phyloP scores from a whole-genome alignment of 1,284 basidiomycete genomes.

The Marasmius oreades region DNA sequence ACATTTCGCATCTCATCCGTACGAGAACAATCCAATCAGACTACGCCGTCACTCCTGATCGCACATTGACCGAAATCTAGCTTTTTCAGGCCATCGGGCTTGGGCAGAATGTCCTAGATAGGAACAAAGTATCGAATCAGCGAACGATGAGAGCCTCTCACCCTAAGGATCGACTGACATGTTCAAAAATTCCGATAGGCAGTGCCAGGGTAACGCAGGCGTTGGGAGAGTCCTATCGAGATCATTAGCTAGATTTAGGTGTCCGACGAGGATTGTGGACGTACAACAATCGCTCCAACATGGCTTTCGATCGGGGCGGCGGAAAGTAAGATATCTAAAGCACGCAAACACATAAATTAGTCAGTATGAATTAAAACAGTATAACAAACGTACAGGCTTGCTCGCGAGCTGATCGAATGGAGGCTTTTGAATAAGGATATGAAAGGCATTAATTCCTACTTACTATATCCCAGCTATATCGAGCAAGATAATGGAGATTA shows the following conservation, averaged over 20 bases:
- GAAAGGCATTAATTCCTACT: constrained; percentile 22
- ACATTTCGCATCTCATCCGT: background rate
- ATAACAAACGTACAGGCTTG: constrained; percentile 54
- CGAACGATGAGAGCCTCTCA: background rate
- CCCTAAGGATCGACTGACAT: constrained; percentile 38
- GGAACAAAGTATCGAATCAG: background rate
- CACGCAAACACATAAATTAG: constrained; percentile 6
- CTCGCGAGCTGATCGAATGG: constrained; percentile 50
- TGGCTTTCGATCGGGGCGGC: constrained; percentile 78
- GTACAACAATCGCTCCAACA: constrained; percentile 68
- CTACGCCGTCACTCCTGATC: constrained; percentile 59
- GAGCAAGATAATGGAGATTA: constrained; percentile 3
- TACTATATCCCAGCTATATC: constrained; percentile 60
- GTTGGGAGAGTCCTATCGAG: constrained; percentile 64
- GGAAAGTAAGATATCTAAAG: constrained; percentile 66
- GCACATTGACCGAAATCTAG: constrained; percentile 63
- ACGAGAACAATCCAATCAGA: constrained; percentile 23
- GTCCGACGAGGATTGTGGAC: constrained; percentile 18
- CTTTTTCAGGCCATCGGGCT: constrained; percentile 54
- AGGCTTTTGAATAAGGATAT: background rate
- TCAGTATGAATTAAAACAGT: background rate
- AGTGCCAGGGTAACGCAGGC: constrained; percentile 73
- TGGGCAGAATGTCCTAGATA: constrained; percentile 61
- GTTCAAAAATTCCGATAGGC: constrained; percentile 71
- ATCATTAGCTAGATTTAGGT: background rate